Percentiles rank a stretch among this genome's conserved stretches.
Evolutionary conservation across 164 flowering plant species (phyloP).

Genomic region (Macadamia tetraphylla): DNA sequence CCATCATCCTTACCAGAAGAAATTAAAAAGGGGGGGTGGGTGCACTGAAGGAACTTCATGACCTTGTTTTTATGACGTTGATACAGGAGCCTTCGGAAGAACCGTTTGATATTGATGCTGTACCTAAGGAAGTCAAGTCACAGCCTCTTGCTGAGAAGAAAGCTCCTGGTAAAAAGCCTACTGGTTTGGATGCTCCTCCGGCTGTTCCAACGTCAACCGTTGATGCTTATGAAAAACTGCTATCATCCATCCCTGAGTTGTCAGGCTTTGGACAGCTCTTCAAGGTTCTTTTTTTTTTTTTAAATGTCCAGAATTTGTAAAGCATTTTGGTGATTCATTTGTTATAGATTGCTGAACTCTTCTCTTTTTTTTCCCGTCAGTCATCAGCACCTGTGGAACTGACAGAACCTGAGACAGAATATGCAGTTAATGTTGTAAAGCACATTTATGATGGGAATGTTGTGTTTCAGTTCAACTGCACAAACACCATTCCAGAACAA

Average conservation of each 20-base stretch:
- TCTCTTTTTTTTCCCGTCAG: slow-evolving; percentile 29
- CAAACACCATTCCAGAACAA: slow-evolving; percentile 93
- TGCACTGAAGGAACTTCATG: not conserved
- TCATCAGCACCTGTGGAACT: slow-evolving; percentile 92
- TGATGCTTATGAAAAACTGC: slow-evolving; percentile 80
- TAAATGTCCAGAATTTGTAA: not conserved
- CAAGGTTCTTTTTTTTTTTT: slow-evolving; percentile 50
- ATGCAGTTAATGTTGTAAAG: slow-evolving; percentile 96
- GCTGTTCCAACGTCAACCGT: slow-evolving; percentile 53
- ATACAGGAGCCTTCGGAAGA: slow-evolving; percentile 81
- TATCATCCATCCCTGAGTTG: slow-evolving; percentile 83
- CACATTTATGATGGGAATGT: slow-evolving; percentile 89
- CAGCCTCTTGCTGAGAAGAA: slow-evolving; percentile 93
- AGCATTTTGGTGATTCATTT: not conserved
- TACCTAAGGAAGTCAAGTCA: slow-evolving; percentile 80
- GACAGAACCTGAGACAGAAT: slow-evolving; percentile 97
- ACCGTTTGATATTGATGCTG: slow-evolving; percentile 73
- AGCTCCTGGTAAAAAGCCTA: slow-evolving; percentile 87
- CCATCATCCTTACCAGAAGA: no score
- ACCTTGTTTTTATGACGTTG: slow-evolving; percentile 10
- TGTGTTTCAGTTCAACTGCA: slow-evolving; percentile 93
- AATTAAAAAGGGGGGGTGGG: no score
- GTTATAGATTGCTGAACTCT: slow-evolving; percentile 3
- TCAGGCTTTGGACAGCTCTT: slow-evolving; percentile 82
- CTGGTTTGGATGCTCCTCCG: slow-evolving; percentile 78